Evolutionary conservation across 495 filamentous ascomycete genomes (phyloP).

Genomic region (Tuber aestivum): DNA sequence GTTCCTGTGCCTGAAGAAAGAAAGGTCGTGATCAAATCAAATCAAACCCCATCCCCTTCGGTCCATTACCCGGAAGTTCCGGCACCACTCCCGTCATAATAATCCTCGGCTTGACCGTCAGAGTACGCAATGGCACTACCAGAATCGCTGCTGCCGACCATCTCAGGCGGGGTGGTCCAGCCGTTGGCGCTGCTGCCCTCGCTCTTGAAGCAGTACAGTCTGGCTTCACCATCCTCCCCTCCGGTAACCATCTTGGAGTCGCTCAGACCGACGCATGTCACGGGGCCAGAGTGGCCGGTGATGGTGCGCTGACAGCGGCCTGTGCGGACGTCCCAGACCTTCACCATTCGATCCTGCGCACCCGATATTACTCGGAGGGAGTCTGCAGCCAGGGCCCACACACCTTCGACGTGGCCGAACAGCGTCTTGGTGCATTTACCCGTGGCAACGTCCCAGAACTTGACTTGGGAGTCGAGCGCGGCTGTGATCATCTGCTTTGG

Average conservation of each 20-base stretch:
- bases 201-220: slow-evolving; percentile 76
- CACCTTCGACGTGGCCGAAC: slow-evolving; percentile 92
- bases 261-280: slow-evolving; percentile 86
- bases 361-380: slow-evolving; percentile 82
- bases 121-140: slow-evolving; percentile 29
- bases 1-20: not conserved
- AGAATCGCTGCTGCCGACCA: slow-evolving; percentile 29
- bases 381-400: slow-evolving; percentile 92
- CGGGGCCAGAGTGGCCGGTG: slow-evolving; percentile 78
- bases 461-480: slow-evolving; percentile 81
- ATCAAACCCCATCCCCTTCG: not conserved
- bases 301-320: slow-evolving; percentile 89
- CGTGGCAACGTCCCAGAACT: slow-evolving; percentile 83
- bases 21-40: not conserved
- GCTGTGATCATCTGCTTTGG: slow-evolving; percentile 80
- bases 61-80: not conserved
- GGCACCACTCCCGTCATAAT: not conserved
- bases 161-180: slow-evolving; percentile 37
- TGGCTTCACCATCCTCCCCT: slow-evolving; percentile 84
- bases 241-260: slow-evolving; percentile 83
- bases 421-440: slow-evolving; percentile 80
- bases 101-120: slow-evolving; percentile 19
- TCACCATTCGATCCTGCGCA: slow-evolving; percentile 88
- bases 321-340: slow-evolving; percentile 89
- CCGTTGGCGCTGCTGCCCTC: slow-evolving; percentile 41